Evolutionary conservation across 352 stramenopile genomes (phyloP), one percentile per base, ranked within the genome.

Genomic region (Pythium phragmitis): DNA sequence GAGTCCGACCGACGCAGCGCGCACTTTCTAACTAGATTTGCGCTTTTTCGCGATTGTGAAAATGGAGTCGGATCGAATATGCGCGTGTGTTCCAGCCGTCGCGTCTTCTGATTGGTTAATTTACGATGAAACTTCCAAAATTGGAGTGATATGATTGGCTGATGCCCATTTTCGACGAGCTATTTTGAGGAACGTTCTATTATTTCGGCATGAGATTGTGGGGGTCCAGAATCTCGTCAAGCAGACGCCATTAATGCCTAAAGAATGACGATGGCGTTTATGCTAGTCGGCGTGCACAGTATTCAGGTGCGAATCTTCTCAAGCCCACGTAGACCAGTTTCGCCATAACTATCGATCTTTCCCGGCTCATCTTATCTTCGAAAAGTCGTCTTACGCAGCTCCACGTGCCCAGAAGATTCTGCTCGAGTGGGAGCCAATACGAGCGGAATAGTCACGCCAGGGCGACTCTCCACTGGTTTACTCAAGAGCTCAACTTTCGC

Each of bases 111-210:
- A 73, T 68, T 74, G 65, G 70, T 33, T 59, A 47, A 73, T 62
- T 58, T 28, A 11, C 14, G 0, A 0, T 21, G 60, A 65, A 71
- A 23, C 43, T 76, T 76, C 65, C 33, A 49, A 13, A 47, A 50
- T 59, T 55, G 7, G n/a, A 42, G 42, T 7, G 33, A 34, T 70
- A n/a, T 69, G 61, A 74, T 76, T 76, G 70, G 70, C 23, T 53
- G 2, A 62, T 56, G 41, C 47, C 51, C 42, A 41, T 72, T 69
- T 56, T 21, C 13, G 34, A 26, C n/a, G 0, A 45, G 21, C 52
- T 64, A 41, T 58, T 50, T 57, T 65, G 48, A 49, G 41, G 37
- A 65, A 60, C 42, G 42, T 34, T 43, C 50, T 39, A 60, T 45
- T 23, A 26, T 42, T 49, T 17, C 34, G 56, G 21, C 26, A 34